Evolutionary conservation across 2,329 filamentous ascomycete genomes (phyloP), one percentile per base, ranked within the genome.

Genomic region (Didymella pomorum): DNA sequence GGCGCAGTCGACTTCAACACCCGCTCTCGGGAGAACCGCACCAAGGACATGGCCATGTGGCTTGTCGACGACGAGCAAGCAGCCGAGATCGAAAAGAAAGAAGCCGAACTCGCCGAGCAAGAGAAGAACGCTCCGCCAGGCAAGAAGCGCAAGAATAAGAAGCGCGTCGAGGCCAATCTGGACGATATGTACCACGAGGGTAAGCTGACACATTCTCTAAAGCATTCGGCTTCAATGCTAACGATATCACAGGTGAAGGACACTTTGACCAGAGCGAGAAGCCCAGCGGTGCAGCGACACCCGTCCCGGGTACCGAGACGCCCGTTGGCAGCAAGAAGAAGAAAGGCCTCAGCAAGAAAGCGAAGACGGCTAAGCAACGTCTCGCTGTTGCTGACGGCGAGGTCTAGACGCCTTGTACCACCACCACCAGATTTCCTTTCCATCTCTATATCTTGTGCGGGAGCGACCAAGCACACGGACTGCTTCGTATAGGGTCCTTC

Each of bases 161-260:
- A 84, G 76, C 81, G 80, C 60, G 81, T 81, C 69, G 86, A 88
- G 75, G 79, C 88, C 63, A 87, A 84, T 71, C 80, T 98, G 78
- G 95, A 98, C 76, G 94, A 97, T 74, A 93, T 99, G 91, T 99
- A 99, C 80, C 95, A 99, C 76, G 95, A 99, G 84, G 95, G 95
- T 97, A 78, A 88, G 91, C 8, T 11, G 7, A 18, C 18, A 39
- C 35, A 11, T 1, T 4, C 9, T 2, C 8, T 3, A 9, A 8
- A n/a, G 31, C 16, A 6, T 6, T 4, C 1, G 3, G 11, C 31
- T n/a, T 8, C 31, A n/a, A n/a, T n/a, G 11, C 37, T 41, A 41
- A 41, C 20, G 11, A 41, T 47, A 25, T 41, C 42, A 35, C 72
- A 98, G 94, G 94, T 71, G 95, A 99, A 83, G 95, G 95, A 60